Conservation (phyloP, 1,139 yeast species). For the Candida labiduridarum region DNA sequence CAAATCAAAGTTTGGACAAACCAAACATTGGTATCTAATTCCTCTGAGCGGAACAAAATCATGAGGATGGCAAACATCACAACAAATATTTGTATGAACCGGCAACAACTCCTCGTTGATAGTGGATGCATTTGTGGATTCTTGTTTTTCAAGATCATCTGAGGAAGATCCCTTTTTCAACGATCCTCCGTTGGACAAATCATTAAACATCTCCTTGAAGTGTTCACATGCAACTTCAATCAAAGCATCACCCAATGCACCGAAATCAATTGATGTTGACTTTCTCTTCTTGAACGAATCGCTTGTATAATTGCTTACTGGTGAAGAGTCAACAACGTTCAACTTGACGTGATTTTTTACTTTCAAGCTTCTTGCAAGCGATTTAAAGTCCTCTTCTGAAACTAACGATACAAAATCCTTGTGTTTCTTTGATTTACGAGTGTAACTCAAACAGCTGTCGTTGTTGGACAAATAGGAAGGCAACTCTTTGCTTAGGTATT, state of each 20-base stretch:
- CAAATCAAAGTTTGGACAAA: slow-evolving; percentile 58
- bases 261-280: slow-evolving; percentile 20
- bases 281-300: slow-evolving; percentile 13
- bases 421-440: slow-evolving; percentile 47
- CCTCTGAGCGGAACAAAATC: slow-evolving; percentile 45
- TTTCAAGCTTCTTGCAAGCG: slow-evolving; percentile 47
- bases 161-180: slow-evolving; percentile 6
- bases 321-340: slow-evolving; percentile 25
- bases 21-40: slow-evolving; percentile 53
- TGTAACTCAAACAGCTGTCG: slow-evolving; percentile 15
- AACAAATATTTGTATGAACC: slow-evolving; percentile 28
- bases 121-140: not conserved
- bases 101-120: not conserved
- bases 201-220: slow-evolving; percentile 22
- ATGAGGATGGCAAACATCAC: slow-evolving; percentile 46
- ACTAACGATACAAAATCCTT: slow-evolving; percentile 44
- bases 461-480: slow-evolving; percentile 6
- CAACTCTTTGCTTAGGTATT: slow-evolving; percentile 14
- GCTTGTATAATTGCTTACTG: not conserved
- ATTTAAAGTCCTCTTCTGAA: slow-evolving; percentile 43
- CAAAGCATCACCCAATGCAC: slow-evolving; percentile 26
- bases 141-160: slow-evolving; percentile 3
- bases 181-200: slow-evolving; percentile 12
- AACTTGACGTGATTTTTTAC: slow-evolving; percentile 45
- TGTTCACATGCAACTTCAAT: slow-evolving; percentile 28